A percentile compares a stretch with the other conserved stretches of the same genome.
Conservation (phyloP, 2,329 filamentous ascomycete genomes). For the Penicillium sp. region DNA sequence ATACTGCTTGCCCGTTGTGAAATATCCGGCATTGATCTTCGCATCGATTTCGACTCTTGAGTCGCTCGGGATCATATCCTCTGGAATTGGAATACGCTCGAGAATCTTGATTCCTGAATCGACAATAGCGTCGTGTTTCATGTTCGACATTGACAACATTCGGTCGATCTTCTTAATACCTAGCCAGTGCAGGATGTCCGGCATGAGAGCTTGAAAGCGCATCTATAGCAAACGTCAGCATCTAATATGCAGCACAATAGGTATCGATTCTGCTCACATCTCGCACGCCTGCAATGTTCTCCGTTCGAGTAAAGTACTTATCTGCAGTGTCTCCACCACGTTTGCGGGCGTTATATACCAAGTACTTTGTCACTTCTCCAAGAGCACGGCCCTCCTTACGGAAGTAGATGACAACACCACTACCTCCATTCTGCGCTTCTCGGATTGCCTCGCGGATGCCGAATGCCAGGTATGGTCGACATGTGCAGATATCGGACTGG, state of each 20-base stretch:
- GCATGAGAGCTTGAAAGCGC: slow-evolving; percentile 98
- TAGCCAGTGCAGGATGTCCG: slow-evolving; percentile 96
- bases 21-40: slow-evolving; percentile 89
- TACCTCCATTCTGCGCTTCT: slow-evolving; percentile 91
- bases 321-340: slow-evolving; percentile 45
- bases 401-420: slow-evolving; percentile 97
- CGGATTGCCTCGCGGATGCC: slow-evolving; percentile 98
- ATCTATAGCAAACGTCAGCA: slow-evolving; percentile 61
- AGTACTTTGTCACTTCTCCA: slow-evolving; percentile 89
- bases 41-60: slow-evolving; percentile 98
- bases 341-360: slow-evolving; percentile 65
- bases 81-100: slow-evolving; percentile 88
- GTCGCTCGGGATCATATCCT: slow-evolving; percentile 91
- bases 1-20: slow-evolving; percentile 89
- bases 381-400: slow-evolving; percentile 94
- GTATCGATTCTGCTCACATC: slow-evolving; percentile 42
- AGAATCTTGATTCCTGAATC: slow-evolving; percentile 70
- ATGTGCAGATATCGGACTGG: slow-evolving; percentile 97
- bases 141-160: slow-evolving; percentile 97
- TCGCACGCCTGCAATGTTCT: slow-evolving; percentile 96
- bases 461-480: slow-evolving; percentile 88
- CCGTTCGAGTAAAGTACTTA: slow-evolving; percentile 90
- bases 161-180: slow-evolving; percentile 98
- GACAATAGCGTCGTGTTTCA: slow-evolving; percentile 59
- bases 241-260: background rate